These are phyloP conservation scores for Turritis glabra DNA, from an alignment of 345 rosid genomes.

Conservation along the genomic window DNA sequence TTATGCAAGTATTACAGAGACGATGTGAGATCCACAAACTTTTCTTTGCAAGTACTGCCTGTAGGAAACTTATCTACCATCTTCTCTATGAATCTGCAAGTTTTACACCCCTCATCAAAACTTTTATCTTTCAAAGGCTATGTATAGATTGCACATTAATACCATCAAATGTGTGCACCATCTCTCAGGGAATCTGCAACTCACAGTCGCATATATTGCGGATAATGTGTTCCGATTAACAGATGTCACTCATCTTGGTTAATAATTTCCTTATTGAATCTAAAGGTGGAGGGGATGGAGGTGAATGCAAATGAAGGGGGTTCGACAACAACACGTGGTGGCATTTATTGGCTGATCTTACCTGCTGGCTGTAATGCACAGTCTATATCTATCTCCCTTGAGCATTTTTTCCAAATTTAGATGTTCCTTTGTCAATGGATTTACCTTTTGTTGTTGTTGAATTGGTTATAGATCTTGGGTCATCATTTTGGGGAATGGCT, in stretches of 20 bases:
- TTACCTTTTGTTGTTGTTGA: background rate
- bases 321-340: constrained; percentile 89
- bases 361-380: constrained; percentile 92
- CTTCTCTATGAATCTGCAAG: background rate
- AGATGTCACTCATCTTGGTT: background rate
- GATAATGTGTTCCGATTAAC: background rate
- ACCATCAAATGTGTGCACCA: background rate
- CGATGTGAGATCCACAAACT: background rate
- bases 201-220: background rate
- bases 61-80: no score
- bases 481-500: constrained; percentile 99
- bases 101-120: background rate
- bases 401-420: background rate
- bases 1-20: background rate
- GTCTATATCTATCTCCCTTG: constrained; percentile 18
- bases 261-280: constrained; percentile 6
- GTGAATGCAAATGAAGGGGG: constrained; percentile 98
- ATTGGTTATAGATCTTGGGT: constrained; percentile 76
- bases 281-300: constrained; percentile 93
- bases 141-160: background rate
- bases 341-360: constrained; percentile 86
- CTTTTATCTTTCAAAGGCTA: background rate
- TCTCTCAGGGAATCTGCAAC: background rate
- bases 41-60: background rate
- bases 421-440: background rate